Conservation (phyloP, 176 grass and related monocot genomes). For the Avena insularis region DNA sequence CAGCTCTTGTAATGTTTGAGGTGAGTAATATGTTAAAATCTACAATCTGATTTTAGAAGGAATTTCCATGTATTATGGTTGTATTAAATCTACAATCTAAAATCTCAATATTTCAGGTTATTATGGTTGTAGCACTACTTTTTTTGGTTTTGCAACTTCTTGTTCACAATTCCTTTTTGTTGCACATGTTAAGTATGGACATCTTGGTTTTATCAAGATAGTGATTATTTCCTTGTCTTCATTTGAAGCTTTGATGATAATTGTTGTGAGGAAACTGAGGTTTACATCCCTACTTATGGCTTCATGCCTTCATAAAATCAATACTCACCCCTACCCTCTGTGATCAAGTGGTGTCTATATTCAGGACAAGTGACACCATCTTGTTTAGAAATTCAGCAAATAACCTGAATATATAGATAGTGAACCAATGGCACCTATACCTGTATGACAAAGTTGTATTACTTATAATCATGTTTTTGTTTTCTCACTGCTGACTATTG, state of each 20-base stretch:
- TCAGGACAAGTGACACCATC: neutral
- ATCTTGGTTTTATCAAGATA: conserved; percentile 1
- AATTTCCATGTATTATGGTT: conserved; percentile 31
- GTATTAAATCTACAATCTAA: no score
- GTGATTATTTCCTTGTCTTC: conserved; percentile 22
- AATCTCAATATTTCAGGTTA: neutral
- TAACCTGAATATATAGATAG: conserved; percentile 21
- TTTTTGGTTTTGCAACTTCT: neutral
- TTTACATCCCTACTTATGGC: neutral
- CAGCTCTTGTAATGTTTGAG: conserved; percentile 99
- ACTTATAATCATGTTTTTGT: neutral
- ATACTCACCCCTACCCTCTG: conserved; percentile 2
- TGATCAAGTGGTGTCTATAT: neutral
- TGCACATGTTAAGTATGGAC: neutral
- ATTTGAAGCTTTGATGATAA: neutral
- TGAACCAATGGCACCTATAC: neutral
- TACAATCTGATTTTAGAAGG: conserved; percentile 31
- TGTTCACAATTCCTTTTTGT: neutral
- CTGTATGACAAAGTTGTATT: neutral
- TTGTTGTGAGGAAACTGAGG: neutral
- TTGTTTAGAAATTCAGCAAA: conserved; percentile 12
- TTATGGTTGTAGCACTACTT: neutral
- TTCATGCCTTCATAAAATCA: conserved; percentile 7
- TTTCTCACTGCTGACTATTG: neutral
- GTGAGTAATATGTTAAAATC: conserved; percentile 46